Evolutionary conservation across 2,329 filamentous ascomycete species (phyloP).

Genomic region (Arthrobotrys iridis): DNA sequence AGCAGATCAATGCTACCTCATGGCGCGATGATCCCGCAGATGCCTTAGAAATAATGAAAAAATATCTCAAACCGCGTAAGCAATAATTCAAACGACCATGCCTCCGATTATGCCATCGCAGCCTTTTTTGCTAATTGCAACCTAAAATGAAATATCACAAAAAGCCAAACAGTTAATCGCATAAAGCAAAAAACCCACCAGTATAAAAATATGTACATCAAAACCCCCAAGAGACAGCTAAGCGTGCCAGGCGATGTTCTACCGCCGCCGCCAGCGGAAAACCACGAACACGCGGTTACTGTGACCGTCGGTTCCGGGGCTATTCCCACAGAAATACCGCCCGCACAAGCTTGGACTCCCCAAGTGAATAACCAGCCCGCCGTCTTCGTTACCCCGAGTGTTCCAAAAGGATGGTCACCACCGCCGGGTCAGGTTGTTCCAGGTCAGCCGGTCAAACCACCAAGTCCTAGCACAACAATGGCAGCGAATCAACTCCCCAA

Average conservation of each 20-base stretch:
- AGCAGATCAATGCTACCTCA: neutral
- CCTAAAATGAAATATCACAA: neutral
- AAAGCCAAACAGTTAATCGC: neutral
- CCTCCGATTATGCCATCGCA: neutral
- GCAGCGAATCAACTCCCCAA: constrained; percentile 18
- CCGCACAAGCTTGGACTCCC: neutral
- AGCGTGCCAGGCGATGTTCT: neutral
- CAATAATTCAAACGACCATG: neutral
- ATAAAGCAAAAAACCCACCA: neutral
- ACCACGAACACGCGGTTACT: neutral
- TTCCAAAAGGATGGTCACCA: constrained; percentile 5
- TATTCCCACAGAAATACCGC: neutral
- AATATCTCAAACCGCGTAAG: constrained; percentile 4
- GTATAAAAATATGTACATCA: constrained; percentile 13
- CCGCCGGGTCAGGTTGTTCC: neutral
- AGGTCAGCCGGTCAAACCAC: neutral
- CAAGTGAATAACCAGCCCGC: neutral
- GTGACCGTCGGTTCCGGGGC: neutral
- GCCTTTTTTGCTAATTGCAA: neutral
- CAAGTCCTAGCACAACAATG: neutral
- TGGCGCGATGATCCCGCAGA: constrained; percentile 4
- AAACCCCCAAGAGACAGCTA: neutral
- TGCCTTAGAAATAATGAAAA: neutral
- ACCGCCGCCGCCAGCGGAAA: neutral
- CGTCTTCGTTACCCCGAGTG: neutral